A percentile compares a stretch with the other conserved stretches of the same genome.
These are phyloP conservation scores for Obba rivulosa DNA, from an alignment of 768 basidiomycete genomes.

Conservation along the genomic window DNA sequence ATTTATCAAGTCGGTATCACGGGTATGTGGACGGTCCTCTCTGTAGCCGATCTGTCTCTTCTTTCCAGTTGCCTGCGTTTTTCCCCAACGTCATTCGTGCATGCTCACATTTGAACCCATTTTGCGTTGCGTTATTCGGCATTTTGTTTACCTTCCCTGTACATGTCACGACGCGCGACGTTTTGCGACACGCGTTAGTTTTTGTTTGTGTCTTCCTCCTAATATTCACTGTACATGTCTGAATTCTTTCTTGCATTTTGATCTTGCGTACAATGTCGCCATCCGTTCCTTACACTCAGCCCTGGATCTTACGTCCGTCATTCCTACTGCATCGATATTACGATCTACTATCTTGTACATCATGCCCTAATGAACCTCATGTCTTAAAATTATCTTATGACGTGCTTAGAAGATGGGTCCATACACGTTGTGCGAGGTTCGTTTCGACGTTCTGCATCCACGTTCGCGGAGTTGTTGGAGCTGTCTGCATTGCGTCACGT, in stretches of 20 bases:
- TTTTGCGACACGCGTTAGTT: neutral
- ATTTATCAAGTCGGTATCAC: neutral
- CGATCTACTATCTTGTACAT: no score
- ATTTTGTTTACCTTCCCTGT: neutral
- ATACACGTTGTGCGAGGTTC: no score
- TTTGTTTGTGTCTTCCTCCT: neutral
- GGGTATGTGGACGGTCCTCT: constrained; percentile 4
- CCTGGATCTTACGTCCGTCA: no score
- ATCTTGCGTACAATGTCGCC: no score
- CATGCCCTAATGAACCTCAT: no score
- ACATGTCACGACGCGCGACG: neutral
- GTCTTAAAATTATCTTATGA: no score
- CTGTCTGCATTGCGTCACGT: no score
- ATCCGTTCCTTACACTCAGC: no score
- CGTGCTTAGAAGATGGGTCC: no score
- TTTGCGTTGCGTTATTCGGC: neutral
- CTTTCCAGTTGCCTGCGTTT: neutral
- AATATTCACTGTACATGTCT: constrained; percentile 2
- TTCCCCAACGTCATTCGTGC: neutral
- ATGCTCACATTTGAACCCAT: constrained; percentile 5
- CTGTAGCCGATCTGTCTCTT: constrained; percentile 5
- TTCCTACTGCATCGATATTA: no score
- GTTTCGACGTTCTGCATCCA: no score
- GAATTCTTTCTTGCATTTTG: neutral
- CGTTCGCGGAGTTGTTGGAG: no score